Evolutionary conservation across 1,284 basidiomycete genomes (phyloP).

Genomic region (Leccinum subatratum): DNA sequence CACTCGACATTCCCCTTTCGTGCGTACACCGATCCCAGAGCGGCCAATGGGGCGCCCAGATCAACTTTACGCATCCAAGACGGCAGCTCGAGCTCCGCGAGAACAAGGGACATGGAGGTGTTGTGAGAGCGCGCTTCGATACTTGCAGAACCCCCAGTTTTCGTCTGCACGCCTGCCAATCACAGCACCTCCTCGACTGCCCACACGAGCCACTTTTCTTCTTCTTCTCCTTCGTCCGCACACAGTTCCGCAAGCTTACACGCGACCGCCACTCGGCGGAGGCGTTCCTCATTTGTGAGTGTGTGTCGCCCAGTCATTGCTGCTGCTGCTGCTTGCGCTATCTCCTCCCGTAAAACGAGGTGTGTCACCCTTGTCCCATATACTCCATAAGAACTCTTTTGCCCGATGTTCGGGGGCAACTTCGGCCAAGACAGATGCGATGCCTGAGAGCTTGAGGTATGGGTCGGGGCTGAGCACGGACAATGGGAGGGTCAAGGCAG

Average conservation of each 20-base stretch:
- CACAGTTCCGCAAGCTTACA: slow-evolving; percentile 65
- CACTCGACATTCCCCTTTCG: slow-evolving; percentile 57
- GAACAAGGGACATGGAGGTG: slow-evolving; percentile 21
- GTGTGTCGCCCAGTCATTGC: slow-evolving; percentile 22
- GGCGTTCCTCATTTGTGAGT: slow-evolving; percentile 43
- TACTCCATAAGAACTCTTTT: slow-evolving; percentile 48
- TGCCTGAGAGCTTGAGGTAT: slow-evolving; percentile 65
- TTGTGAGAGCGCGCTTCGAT: background rate
- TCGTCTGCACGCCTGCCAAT: slow-evolving; percentile 30
- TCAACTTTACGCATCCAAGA: slow-evolving; percentile 57
- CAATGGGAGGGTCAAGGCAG: slow-evolving; percentile 46
- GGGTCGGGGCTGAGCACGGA: slow-evolving; percentile 48
- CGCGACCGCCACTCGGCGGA: slow-evolving; percentile 61
- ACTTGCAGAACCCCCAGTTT: background rate
- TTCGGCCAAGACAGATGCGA: slow-evolving; percentile 61
- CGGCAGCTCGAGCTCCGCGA: slow-evolving; percentile 57
- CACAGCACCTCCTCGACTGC: slow-evolving; percentile 60
- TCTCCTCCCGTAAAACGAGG: slow-evolving; percentile 3
- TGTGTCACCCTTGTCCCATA: slow-evolving; percentile 32
- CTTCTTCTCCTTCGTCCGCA: slow-evolving; percentile 34
- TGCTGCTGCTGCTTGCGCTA: background rate
- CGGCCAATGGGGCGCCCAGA: slow-evolving; percentile 65
- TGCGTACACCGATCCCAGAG: slow-evolving; percentile 62
- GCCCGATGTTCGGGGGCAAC: slow-evolving; percentile 56
- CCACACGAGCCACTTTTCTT: slow-evolving; percentile 57